A percentile compares a stretch with the other conserved stretches of the same genome.
Conservation (phyloP, 805 yeast genomes). For the Priceomyces melissophilus region DNA sequence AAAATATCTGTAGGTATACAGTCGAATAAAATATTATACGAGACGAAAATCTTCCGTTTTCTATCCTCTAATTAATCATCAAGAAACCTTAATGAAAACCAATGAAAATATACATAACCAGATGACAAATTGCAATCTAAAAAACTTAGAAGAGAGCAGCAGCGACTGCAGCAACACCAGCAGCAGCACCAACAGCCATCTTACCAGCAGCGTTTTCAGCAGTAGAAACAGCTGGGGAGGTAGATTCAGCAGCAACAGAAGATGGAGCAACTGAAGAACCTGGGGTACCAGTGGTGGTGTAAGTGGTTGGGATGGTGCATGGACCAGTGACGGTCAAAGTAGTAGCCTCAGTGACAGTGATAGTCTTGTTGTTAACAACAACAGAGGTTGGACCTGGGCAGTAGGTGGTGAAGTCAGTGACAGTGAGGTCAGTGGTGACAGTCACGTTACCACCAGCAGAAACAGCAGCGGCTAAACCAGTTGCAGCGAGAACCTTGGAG, state of each 20-base stretch:
- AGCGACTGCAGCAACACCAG: slow-evolving; percentile 50
- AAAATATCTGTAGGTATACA: slow-evolving; percentile 3
- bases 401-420: slow-evolving; percentile 70
- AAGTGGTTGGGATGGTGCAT: slow-evolving; percentile 63
- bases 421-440: slow-evolving; percentile 52
- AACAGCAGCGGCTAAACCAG: slow-evolving; percentile 43
- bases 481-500: slow-evolving; percentile 31
- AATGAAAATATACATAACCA: slow-evolving; percentile 1
- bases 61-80: too few relatives aligned
- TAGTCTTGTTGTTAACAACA: slow-evolving; percentile 62
- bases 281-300: slow-evolving; percentile 20
- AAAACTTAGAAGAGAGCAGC: slow-evolving; percentile 43
- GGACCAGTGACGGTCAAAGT: slow-evolving; percentile 86
- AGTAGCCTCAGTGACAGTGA: slow-evolving; percentile 74
- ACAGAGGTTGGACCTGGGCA: slow-evolving; percentile 74
- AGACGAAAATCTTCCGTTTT: neutral
- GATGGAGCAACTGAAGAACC: slow-evolving; percentile 13
- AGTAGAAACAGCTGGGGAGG: slow-evolving; percentile 24
- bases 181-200: slow-evolving; percentile 48
- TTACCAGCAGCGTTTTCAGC: slow-evolving; percentile 37
- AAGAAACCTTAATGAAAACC: neutral
- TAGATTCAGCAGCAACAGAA: slow-evolving; percentile 15
- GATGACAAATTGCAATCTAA: slow-evolving; percentile 1
- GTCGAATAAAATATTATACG: slow-evolving; percentile 4
- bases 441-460: slow-evolving; percentile 46